Evolutionary conservation across 2,329 filamentous ascomycete genomes (phyloP).

Genomic region (Aspergillus pseudonomiae): DNA sequence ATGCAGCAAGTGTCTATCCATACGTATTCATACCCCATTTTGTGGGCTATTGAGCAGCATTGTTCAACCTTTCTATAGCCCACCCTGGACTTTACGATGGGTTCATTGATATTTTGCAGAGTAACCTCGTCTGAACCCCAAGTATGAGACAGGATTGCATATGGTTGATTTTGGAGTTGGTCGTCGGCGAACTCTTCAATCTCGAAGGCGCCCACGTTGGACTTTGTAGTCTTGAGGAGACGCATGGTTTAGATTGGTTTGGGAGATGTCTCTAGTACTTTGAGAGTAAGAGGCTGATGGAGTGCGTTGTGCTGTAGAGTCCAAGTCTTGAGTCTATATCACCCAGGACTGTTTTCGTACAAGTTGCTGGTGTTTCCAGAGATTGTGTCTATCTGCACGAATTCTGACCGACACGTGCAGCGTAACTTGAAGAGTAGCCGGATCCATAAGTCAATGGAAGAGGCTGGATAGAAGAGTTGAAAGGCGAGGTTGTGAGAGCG

Average conservation of each 20-base stretch:
- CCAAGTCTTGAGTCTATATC: not conserved
- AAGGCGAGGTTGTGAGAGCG: not conserved
- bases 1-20: slow-evolving; percentile 31
- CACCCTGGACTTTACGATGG: not conserved
- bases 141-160: slow-evolving; percentile 8
- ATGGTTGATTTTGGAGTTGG: not conserved
- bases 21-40: slow-evolving; percentile 8
- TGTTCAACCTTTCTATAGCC: slow-evolving; percentile 8
- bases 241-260: not conserved
- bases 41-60: slow-evolving; percentile 7
- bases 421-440: too few species aligned
- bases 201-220: fast-evolving
- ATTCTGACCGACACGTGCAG: too few species aligned
- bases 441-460: too few species aligned
- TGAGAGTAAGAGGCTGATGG: not conserved
- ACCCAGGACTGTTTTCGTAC: too few species aligned
- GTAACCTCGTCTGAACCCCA: not conserved
- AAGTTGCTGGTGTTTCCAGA: too few species aligned
- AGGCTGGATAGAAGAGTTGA: too few species aligned
- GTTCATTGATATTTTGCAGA: not conserved
- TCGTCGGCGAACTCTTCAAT: not conserved
- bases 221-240: not conserved
- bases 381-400: too few species aligned
- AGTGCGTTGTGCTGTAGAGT: too few species aligned
- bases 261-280: not conserved